Evolutionary conservation across 768 basidiomycete species (phyloP).

Genomic region (Amanita inopinata): DNA sequence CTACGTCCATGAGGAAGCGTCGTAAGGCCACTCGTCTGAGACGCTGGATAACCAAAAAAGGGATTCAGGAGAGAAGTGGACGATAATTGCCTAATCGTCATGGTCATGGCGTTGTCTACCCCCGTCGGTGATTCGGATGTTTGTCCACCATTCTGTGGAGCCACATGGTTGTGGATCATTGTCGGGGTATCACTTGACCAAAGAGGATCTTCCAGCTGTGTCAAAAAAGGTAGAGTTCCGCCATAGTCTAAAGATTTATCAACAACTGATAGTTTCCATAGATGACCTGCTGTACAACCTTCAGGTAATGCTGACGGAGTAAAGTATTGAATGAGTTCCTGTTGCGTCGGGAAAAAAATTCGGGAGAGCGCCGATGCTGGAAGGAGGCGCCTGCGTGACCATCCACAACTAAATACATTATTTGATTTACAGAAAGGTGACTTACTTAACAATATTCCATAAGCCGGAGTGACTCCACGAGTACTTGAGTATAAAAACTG

Average conservation of each 20-base stretch:
- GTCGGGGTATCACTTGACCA: slow-evolving; percentile 17
- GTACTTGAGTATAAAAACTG: slow-evolving; percentile 66
- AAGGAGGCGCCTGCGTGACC: slow-evolving; percentile 41
- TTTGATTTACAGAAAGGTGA: slow-evolving; percentile 11
- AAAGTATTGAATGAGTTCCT: slow-evolving; percentile 49
- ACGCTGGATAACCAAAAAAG: slow-evolving; percentile 65
- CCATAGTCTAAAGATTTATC: slow-evolving; percentile 47
- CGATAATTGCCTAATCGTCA: slow-evolving; percentile 27
- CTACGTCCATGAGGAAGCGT: slow-evolving; percentile 51
- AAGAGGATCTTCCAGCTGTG: slow-evolving; percentile 42
- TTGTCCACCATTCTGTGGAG: slow-evolving; percentile 9
- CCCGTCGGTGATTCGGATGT: slow-evolving; percentile 12
- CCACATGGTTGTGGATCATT: slow-evolving; percentile 6
- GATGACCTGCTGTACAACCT: slow-evolving; percentile 29
- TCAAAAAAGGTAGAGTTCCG: slow-evolving; percentile 45
- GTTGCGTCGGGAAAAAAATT: slow-evolving; percentile 53
- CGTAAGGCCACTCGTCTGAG: slow-evolving; percentile 17
- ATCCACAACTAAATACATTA: background rate
- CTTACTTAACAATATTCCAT: slow-evolving; percentile 59
- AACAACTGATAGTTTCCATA: slow-evolving; percentile 9
- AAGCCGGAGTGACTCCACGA: slow-evolving; percentile 64
- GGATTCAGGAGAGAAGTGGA: slow-evolving; percentile 59
- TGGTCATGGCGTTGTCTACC: slow-evolving; percentile 11
- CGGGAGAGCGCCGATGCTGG: slow-evolving; percentile 50
- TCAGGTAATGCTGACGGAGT: slow-evolving; percentile 42